Evolutionary conservation across 441 rosid genomes (phyloP).

Genomic region (Populus hybrid): DNA sequence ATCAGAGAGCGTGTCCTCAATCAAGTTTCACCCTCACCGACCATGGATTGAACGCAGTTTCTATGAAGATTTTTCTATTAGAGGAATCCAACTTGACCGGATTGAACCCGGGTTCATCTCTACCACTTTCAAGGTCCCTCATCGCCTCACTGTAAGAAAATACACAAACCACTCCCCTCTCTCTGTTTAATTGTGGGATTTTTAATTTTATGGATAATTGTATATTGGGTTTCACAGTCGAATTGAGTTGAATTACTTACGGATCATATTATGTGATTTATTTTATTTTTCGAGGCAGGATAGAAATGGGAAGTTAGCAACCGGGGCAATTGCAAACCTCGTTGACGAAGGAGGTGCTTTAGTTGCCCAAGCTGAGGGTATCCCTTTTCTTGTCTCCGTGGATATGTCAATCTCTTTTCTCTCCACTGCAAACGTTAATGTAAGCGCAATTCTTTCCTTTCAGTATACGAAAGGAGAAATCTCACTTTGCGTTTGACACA

Average conservation of each 20-base stretch:
- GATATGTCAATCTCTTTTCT: slow-evolving; percentile 81
- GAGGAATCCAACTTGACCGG: slow-evolving; percentile 73
- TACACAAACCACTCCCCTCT: neutral
- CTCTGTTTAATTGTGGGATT: neutral
- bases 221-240: neutral
- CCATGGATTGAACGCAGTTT: slow-evolving; percentile 44
- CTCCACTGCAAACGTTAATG: slow-evolving; percentile 66
- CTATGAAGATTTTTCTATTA: slow-evolving; percentile 60
- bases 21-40: slow-evolving; percentile 43
- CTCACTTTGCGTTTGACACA: neutral
- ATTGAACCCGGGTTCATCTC: slow-evolving; percentile 65
- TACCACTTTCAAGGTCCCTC: slow-evolving; percentile 78
- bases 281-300: slow-evolving; percentile 42
- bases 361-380: slow-evolving; percentile 55
- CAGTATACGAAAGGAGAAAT: neutral
- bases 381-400: slow-evolving; percentile 66
- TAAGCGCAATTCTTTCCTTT: slow-evolving; percentile 20
- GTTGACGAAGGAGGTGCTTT: slow-evolving; percentile 89
- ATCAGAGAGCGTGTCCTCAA: slow-evolving; percentile 39
- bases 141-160: slow-evolving; percentile 69
- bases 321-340: slow-evolving; percentile 75
- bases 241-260: neutral
- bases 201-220: neutral
- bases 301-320: slow-evolving; percentile 59
- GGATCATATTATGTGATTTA: neutral